Evolutionary conservation across 2,329 filamentous ascomycete species (phyloP).

Genomic region (Cytospora paraplurivora): DNA sequence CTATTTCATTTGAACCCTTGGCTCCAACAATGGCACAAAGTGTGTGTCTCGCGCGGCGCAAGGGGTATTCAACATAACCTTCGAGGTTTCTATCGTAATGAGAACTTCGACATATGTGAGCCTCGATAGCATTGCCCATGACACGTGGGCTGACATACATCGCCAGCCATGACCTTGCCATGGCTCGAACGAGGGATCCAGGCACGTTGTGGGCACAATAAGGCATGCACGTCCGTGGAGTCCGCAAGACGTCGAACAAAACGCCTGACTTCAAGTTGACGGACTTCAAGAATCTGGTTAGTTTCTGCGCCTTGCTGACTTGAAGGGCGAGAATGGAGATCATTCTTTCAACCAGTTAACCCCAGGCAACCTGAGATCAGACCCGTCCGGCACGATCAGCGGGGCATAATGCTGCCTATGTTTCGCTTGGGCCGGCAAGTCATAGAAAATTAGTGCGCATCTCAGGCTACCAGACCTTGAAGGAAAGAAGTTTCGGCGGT

Average conservation of each 20-base stretch:
- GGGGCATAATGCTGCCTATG: not conserved
- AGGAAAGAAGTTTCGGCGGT: not conserved
- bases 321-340: not conserved
- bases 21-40: too few relatives aligned
- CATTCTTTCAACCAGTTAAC: not conserved
- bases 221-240: not conserved
- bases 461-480: not conserved
- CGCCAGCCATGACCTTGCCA: not conserved
- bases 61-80: not conserved
- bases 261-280: not conserved
- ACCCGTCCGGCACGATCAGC: not conserved
- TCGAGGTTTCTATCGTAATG: not conserved
- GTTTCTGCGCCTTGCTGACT: not conserved
- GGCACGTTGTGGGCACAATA: not conserved
- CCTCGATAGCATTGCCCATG: too few relatives aligned
- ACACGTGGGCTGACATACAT: not conserved
- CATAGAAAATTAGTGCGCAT: not conserved
- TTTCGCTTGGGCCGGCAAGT: not conserved
- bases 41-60: not conserved
- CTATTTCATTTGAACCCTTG: too few relatives aligned
- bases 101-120: not conserved
- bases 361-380: not conserved
- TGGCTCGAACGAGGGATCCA: not conserved
- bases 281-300: not conserved
- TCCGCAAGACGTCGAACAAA: not conserved